Evolutionary conservation across 257 asterid species (phyloP), one percentile per base, ranked within the genome.

Genomic region (Datura wrightii): DNA sequence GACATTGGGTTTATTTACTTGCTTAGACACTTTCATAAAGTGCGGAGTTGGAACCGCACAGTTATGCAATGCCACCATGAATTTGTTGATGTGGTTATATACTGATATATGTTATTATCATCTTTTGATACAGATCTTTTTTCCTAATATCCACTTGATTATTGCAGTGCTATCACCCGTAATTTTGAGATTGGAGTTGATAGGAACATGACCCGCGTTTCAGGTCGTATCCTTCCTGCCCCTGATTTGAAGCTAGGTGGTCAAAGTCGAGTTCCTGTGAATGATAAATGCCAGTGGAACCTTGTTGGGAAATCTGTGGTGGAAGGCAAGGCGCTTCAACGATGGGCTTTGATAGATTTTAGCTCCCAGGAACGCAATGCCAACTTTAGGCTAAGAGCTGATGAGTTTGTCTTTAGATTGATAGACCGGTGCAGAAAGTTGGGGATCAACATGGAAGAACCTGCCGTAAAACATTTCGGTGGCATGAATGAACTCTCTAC

Each of bases 311-410:
- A 90, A 71, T 82, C 91, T 2, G 86, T 94, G 3, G 85, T 88
- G 5, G 87, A 90, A 15, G 94, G 90, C 69, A 90, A 80, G 86
- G 59, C 85, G 0, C 79, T 91, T 19, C 92, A 91, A 4, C 85
- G 93, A 11, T 94, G 98, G 98, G 98, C 92, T 5, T 18, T 94
- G 84, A 71, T 93, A 6, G 93, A 94, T 85, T 92, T 92, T 59
- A 90, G 90, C 0, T 19, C 34, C 0, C 81, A 83, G 2, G 86
- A 69, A 8, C 85, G 79, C 6, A 31, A 14, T 14, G 3, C 2
- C 63, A 50, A 31, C 19, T 48, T 24, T 16, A 24, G 9, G 60
- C 84, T 91, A 41, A 10, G 62, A 1, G 58, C 5, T 1, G 63
- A 14, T 0, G 85, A 37, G 0, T 93, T 94, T 53, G 18, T 94